phyloP scores from a whole-genome alignment of 306 rosid genomes.

The Trifolium pratense region DNA sequence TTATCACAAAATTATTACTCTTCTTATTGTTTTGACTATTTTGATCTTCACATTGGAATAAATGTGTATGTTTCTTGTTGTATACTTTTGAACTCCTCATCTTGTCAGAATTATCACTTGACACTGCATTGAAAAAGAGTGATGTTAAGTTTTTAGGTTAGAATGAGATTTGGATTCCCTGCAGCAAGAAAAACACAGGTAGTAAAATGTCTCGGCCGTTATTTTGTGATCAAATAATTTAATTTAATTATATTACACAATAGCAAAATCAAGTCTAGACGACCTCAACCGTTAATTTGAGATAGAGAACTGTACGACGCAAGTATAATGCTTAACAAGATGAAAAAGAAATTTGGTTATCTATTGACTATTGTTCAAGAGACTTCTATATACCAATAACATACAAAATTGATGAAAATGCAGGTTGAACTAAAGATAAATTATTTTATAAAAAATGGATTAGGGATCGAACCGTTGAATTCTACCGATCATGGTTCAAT shows the following conservation, averaged over 20 bases:
- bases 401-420: neutral
- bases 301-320: neutral
- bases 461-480: no score
- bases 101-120: slow-evolving; percentile 6
- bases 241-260: neutral
- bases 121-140: slow-evolving; percentile 47
- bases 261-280: neutral
- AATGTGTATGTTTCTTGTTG: slow-evolving; percentile 25
- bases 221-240: neutral
- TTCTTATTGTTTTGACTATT: slow-evolving; percentile 31
- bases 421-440: neutral
- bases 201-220: neutral
- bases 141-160: slow-evolving; percentile 36
- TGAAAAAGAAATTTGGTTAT: neutral
- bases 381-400: neutral
- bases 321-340: neutral
- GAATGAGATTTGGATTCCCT: neutral
- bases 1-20: slow-evolving; percentile 35
- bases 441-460: no score
- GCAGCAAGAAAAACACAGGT: neutral
- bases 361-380: neutral
- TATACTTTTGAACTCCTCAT: slow-evolving; percentile 26
- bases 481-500: no score
- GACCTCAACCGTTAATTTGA: neutral
- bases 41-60: slow-evolving; percentile 25